Evolutionary conservation across 352 stramenopile genomes (phyloP), one percentile per base, ranked within the genome.

Genomic region (Peronospora tabacina): DNA sequence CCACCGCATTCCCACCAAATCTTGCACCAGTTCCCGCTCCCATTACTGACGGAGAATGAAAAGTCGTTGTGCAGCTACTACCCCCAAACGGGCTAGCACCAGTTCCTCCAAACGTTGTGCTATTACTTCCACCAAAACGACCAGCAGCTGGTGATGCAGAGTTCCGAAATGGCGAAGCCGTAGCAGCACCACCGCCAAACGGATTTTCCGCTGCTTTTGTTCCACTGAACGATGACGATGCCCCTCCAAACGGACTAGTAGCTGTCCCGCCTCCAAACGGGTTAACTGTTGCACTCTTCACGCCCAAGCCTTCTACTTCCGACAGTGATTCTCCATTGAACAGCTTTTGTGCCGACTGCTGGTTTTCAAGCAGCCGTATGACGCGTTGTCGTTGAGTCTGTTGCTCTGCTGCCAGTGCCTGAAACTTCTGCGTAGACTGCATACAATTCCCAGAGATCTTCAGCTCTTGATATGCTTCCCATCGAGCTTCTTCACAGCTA

Each of bases 391-490:
- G 63, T 38, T 86, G 64, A 1, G 40, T 70, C 51, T 81, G 70
- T 58, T 78, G 73, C 51, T 86, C 72, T 1, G 19, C 35, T 30
- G 53, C 55, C 4, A 81, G 57, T 10, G 35, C 20, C 30, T 82
- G 63, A 35, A 88, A 44, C 26, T 55, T 64, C 41, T 76, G 68
- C 32, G 47, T 56, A 5, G 73, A 68, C 38, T 78, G 70, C 7
- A 53, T 30, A 30, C 59, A 72, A 22, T 51, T 72, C 3, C 77
- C 74, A 6, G 54, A 59, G 0, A 63, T 41, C 41, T 83, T 82
- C 28, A 83, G 49, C 44, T 86, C 69, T 38, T 80, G 60, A 41
- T 86, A 81, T 24, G 72, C 63, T 39, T 85, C 74, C 63, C 68
- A 80, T 17, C 73, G 65, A 35, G 70, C 58, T 60, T 88, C 77